Base-by-base conservation (phyloP, 306 rosid species). In the Begonia loranthoides region DNA sequence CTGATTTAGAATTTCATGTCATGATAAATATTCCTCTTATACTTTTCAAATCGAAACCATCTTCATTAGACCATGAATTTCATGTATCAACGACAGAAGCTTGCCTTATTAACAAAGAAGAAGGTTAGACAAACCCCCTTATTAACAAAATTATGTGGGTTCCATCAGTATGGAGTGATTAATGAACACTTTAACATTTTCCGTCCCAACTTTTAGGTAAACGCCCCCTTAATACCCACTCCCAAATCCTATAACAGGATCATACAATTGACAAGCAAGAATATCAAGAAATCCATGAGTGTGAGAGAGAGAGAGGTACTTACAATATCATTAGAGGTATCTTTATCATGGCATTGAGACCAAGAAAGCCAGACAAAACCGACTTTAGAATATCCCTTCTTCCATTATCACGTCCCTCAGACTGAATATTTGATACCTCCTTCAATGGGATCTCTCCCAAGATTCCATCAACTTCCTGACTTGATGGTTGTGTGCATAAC, bases 271-370 rank as follows among this genome's bases (percentile, higher is more conserved):
- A 60, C 19, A 50, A 50, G 40, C 44, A 60, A 36, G 52, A 49
- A 13, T 19, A 49, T 28, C 36, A 49, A 10, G 21, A 49, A 15
- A 49, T 3, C 12, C 17, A 12, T 15, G 10, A 50, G 44, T 9
- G 60, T 33, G 16, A 34, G 34, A 58, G 57, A 57, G 28, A 45
- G 52, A 62, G 14, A 57, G 57, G 41, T 64, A 74, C 96, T 84
- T 73, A 87, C 96, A 87, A 87, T 60, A 87, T 65, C 54, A 87
- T 61, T 40, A 87, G 54, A 51, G 94, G 96, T 44, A 84, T 70
- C 75, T 74, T 87, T 57, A 84, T 56, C 55, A 79, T 59, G 65
- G 80, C 79, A 60, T 84, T 78, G 64, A 84, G 78, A 34, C 75
- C 60, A 57, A 65, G 63, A 75, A 78, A 74, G 51, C 59, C 62